A percentile compares a stretch with the other conserved stretches of the same genome.
Evolutionary conservation across 148 eudicot genomes (phyloP).

Genomic region (Rhododendron ferrugineum): DNA sequence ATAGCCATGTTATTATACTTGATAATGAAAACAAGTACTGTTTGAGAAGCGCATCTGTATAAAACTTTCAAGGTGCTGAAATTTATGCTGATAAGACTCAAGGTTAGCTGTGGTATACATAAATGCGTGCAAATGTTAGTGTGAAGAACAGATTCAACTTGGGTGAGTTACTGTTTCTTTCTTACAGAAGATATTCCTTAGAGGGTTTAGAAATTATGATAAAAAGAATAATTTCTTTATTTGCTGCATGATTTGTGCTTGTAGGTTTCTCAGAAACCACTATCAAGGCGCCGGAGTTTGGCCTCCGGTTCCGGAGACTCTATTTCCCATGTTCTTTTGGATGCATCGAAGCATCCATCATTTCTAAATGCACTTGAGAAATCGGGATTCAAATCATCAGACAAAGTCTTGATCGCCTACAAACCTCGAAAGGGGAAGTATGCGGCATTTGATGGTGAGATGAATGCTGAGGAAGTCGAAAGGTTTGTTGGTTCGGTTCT

Average conservation of each 20-base stretch:
- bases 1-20: not conserved
- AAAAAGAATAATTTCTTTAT: not conserved
- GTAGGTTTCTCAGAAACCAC: conserved; percentile 73
- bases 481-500: conserved; percentile 70
- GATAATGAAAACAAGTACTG: not conserved
- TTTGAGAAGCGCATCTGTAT: not conserved
- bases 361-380: conserved; percentile 63
- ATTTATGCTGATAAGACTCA: not conserved
- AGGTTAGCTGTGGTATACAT: not conserved
- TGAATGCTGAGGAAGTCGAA: conserved; percentile 59
- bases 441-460: conserved; percentile 41
- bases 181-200: not conserved
- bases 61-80: not conserved
- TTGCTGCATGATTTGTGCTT: not conserved
- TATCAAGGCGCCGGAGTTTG: conserved; percentile 43
- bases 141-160: not conserved
- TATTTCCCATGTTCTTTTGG: conserved; percentile 60
- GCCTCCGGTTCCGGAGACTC: conserved; percentile 49
- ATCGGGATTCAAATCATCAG: conserved; percentile 53
- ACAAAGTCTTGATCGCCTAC: conserved; percentile 65
- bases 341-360: conserved; percentile 58
- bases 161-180: not conserved
- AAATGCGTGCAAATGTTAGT: not conserved
- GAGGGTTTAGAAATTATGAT: not conserved
- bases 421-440: conserved; percentile 73